Base-by-base conservation (phyloP, 768 basidiomycete species). In the Daedaleopsis sinensis region DNA sequence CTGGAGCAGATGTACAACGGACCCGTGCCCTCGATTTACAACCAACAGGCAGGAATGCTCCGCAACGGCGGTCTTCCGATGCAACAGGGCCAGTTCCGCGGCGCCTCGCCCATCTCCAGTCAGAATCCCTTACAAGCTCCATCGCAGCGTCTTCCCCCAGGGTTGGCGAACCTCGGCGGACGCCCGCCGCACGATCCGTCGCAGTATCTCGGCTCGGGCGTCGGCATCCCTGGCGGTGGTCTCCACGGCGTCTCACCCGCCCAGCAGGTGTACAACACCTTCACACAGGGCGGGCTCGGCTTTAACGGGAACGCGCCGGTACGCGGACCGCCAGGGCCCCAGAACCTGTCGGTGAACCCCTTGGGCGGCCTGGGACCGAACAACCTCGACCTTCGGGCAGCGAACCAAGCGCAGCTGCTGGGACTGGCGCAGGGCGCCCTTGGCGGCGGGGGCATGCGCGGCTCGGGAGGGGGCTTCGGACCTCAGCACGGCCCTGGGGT, bases 161-260 rank as follows among this genome's bases (percentile, higher is more conserved):
- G 91, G 36, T 77, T 93, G 42, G 91, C 91, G 13, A 92, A 92
- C 68, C 82, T 93, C 19, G 92, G 91, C 32, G 90, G 84, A 46
- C 86, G 91, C 8, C 91, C 90, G 23, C 91, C 91, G 3, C 90
- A 91, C 65, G 91, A 93, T 53, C 84, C 89, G 21, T 80, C 81
- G 10, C 91, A 90, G 66, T 88, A 87, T 67, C 65, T 80, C 39
- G 76, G 72, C 44, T 44, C 59, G 2, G 65, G 67, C 15, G 51
- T 69, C 24, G 66, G 66, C 27, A 39, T 55, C n/a, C 64, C 81
- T 43, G 78, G 77, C 19, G 76, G 77, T 27, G 77, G 77, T 6
- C 68, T 84, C 42, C 84, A 83, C 61, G 72, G 74, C 51, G 84
- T 79, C 65, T 77, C 73, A 5, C 77, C 79, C 46, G 73, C 62